Evolutionary conservation across 2,329 filamentous ascomycete species (phyloP), one percentile per base, ranked within the genome.

Genomic region (Harringtonia lauricola): DNA sequence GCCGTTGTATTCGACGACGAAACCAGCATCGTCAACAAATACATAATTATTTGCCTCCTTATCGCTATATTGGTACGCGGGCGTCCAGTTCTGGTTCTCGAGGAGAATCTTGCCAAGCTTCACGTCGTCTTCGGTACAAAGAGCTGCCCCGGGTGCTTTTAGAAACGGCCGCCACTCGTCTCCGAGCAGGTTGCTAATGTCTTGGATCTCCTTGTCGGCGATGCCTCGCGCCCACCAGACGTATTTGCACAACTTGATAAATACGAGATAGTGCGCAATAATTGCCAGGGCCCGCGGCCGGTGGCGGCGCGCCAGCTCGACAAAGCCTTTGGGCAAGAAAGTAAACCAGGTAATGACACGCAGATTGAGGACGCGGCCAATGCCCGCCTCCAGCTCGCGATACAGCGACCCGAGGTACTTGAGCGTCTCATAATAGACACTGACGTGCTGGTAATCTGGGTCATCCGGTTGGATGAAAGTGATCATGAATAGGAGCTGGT

Each of bases 321-420:
- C 54, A 43, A 76, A 71, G 6, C 49, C 48, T 1, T 54, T 53
- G 7, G 70, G 67, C 18, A 74, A 48, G 42, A 70, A 76, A 3
- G 70, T 76, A 44, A 72, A 66, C 59, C 68, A 73, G 10, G 70
- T 73, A 47, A 72, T 65, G 53, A 72, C 63, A 42, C 73, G 67
- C 14, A 76, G 55, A 45, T 62, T 57, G 51, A 76, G 60, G 22
- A 68, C 56, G 17, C 64, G 58, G 30, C 61, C 61, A 35, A 71
- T 62, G 35, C 38, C 71, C 15, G 62, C 49, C 12, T 48, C 53
- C n/a, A 76, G 56, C 49, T 73, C 66, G 41, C 59, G 55, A 47
- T 75, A 76, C 2, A 77, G 61, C 1, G 70, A 67, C 26, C 72
- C 73, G 2, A 77, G 59, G 47, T 64, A 71, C 42, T 64, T 64